Evolutionary conservation across 2,329 filamentous ascomycete species (phyloP).

Genomic region (Ceratocystiopsis minuta): DNA sequence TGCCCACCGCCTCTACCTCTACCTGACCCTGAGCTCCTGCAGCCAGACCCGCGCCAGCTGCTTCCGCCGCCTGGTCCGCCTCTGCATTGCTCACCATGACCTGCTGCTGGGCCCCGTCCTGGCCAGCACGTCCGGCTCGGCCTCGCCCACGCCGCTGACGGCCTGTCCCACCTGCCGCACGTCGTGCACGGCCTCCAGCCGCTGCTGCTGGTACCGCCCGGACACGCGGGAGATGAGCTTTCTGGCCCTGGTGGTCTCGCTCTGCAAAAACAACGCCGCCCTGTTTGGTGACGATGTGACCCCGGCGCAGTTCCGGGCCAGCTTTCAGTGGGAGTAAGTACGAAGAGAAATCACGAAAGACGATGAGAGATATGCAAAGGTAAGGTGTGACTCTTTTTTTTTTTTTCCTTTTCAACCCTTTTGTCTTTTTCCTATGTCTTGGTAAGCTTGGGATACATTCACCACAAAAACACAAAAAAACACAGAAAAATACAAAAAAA

Average conservation of each 20-base stretch:
- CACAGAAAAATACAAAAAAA: not conserved
- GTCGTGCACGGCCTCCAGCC: not conserved
- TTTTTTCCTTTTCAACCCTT: not conserved
- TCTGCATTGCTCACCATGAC: not conserved
- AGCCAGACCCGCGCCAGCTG: not conserved
- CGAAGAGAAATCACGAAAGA: too few relatives aligned
- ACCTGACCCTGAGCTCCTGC: not conserved
- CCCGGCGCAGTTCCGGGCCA: not conserved
- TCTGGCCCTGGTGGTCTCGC: not conserved
- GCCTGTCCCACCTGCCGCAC: not conserved
- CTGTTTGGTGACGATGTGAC: not conserved
- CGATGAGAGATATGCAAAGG: not conserved
- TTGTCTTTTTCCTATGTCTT: not conserved
- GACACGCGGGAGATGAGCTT: not conserved
- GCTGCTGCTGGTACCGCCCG: slow-evolving; percentile 4
- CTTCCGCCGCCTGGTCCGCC: slow-evolving; percentile 1
- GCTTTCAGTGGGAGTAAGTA: too few relatives aligned
- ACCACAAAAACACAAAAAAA: not conserved
- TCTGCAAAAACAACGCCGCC: not conserved
- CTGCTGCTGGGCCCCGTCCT: not conserved
- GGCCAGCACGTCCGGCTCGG: not conserved
- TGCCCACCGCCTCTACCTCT: slow-evolving; percentile 2
- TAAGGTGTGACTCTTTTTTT: not conserved
- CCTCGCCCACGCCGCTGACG: not conserved
- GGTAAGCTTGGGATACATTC: not conserved